Conservation (phyloP, 164 flowering plant genomes). For the Magnolia sinica region DNA sequence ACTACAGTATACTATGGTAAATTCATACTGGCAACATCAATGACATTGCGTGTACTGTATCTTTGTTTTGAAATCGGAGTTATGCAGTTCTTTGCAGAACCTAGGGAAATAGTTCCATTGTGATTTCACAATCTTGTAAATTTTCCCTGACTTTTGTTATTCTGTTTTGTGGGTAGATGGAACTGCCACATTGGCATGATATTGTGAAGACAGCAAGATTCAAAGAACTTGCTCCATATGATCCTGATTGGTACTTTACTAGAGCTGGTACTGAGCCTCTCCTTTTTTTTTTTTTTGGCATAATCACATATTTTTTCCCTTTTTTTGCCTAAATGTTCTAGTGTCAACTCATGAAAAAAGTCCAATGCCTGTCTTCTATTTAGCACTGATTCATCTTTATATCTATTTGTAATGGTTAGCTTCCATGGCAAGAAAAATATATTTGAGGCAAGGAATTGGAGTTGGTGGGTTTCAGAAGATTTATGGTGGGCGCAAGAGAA, state of each 20-base stretch:
- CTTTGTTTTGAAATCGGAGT: too few relatives aligned
- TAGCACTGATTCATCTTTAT: not conserved
- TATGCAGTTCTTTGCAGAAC: too few relatives aligned
- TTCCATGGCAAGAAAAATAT: constrained; percentile 66
- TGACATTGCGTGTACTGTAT: too few relatives aligned
- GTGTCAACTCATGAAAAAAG: not conserved
- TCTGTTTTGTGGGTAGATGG: constrained; percentile 38
- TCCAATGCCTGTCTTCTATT: not conserved
- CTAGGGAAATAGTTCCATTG: too few relatives aligned
- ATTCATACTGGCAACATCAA: too few relatives aligned
- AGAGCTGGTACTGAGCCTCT: constrained; percentile 57
- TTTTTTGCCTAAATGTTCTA: not conserved
- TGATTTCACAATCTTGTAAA: too few relatives aligned
- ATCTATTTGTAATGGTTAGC: constrained; percentile 34
- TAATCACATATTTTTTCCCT: not conserved
- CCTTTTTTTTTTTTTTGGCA: not conserved
- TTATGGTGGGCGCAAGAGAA: constrained; percentile 91
- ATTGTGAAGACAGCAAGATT: constrained; percentile 75
- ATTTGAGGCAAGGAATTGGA: constrained; percentile 83
- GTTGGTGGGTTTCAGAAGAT: constrained; percentile 84
- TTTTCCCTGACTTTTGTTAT: not conserved
- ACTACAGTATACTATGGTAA: too few relatives aligned
- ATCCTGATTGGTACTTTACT: constrained; percentile 83
- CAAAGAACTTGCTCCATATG: constrained; percentile 93
- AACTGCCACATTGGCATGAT: constrained; percentile 85